Evolutionary conservation across 345 rosid species (phyloP), one percentile per base, ranked within the genome.

Genomic region (Barbarea vulgaris): DNA sequence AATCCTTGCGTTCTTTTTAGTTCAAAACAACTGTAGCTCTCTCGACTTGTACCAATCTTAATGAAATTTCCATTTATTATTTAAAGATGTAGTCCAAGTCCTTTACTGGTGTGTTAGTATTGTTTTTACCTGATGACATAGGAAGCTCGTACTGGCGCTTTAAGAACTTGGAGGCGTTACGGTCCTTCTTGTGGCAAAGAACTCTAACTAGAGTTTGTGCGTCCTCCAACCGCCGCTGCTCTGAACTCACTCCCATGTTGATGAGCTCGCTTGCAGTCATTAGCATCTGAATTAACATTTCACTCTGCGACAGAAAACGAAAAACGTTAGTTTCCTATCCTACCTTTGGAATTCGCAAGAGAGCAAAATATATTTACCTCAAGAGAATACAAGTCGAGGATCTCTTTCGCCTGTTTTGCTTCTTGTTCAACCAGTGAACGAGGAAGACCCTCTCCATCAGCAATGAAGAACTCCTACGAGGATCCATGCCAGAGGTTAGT

Each of bases 141-240:
- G 99, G 99, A 72, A 92, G 90, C 69, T 95, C 82, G 75, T 90
- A 95, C 60, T 92, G 97, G 54, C 71, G 82, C 80, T 87, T 95
- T 37, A 95, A 79, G 81, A 88, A 95, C 80, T 79, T 87, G 66
- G 99, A 95, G 69, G 97, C 97, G 65, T 78, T 87, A 28, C 88
- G 82, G 77, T 95, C 97, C 79, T 87, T 95, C 86, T 89, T 92
- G 87, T 95, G 99, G 87, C 99, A 90, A 58, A 95, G 84, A 62
- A 95, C 89, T 75, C 99, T 88, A 36, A 95, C 79, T 55, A 95
- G 81, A 67, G 88, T 90, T 70, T 90, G 86, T 30, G 96, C 92
- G 75, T 88, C 95, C 52, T 86, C 96, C 70, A 81, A 36, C 42
- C 75, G 80, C 61, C 75, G 73, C 61, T 81, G 81, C 67, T 82